These are phyloP conservation scores for Digitaria exilis DNA, from an alignment of 202 grass and related monocot species.

Conservation along the genomic window DNA sequence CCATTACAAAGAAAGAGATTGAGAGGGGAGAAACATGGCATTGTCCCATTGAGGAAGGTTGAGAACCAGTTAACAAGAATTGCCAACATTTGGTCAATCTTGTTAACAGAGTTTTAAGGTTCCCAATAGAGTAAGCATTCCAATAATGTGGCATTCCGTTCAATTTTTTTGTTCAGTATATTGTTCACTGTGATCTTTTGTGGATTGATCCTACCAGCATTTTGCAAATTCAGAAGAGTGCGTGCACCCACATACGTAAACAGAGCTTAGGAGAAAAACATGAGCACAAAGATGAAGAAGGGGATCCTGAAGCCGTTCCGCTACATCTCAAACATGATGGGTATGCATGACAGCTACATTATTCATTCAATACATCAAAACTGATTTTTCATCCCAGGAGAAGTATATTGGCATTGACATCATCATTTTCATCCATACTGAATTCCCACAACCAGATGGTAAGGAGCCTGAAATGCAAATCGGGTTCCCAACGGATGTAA, in stretches of 20 bases:
- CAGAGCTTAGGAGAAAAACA: constrained; percentile 17
- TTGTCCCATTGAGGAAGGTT: constrained; percentile 12
- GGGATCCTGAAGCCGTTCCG: constrained; percentile 74
- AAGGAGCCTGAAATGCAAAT: constrained; percentile 89
- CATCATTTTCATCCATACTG: not conserved
- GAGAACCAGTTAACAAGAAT: constrained; percentile 30
- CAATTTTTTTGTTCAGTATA: not conserved
- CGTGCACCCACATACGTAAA: constrained; percentile 3
- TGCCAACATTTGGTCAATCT: constrained; percentile 20
- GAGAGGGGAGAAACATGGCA: constrained; percentile 28
- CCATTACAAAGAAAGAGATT: constrained; percentile 29
- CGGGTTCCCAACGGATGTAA: constrained; percentile 91
- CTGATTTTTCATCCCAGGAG: not conserved
- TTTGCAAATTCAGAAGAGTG: constrained; percentile 29
- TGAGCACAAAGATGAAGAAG: constrained; percentile 82
- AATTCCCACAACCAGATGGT: constrained; percentile 48
- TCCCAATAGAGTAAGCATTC: constrained; percentile 43
- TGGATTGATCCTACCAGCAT: constrained; percentile 20
- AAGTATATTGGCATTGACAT: not conserved
- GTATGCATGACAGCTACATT: constrained; percentile 30
- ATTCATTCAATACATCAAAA: not conserved
- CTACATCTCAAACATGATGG: constrained; percentile 90
- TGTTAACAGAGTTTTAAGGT: constrained; percentile 33
- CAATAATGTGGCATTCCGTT: not conserved
- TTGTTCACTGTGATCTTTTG: not conserved